A percentile compares a stretch with the other conserved stretches of the same genome.
These are phyloP conservation scores for Monascus ruber DNA, from an alignment of 2,329 filamentous ascomycete species.

Conservation along the genomic window DNA sequence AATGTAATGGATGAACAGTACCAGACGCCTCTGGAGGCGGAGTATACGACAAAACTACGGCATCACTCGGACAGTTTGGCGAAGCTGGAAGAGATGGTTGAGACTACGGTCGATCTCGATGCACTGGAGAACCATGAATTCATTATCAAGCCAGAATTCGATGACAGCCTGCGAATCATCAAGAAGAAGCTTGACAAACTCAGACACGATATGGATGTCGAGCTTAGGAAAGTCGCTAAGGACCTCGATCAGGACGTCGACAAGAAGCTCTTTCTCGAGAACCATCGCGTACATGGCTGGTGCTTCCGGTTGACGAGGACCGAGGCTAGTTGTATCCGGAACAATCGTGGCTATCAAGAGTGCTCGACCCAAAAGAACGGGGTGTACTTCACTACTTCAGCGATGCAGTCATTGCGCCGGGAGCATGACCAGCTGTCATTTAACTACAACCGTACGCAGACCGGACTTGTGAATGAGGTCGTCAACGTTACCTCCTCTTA, in stretches of 20 bases:
- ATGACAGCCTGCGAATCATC: slow-evolving; percentile 77
- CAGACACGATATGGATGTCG: slow-evolving; percentile 67
- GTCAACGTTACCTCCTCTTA: slow-evolving; percentile 90
- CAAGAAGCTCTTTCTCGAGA: slow-evolving; percentile 97
- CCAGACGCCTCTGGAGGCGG: slow-evolving; percentile 69
- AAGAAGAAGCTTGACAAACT: slow-evolving; percentile 81
- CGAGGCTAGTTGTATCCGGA: slow-evolving; percentile 86
- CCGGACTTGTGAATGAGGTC: slow-evolving; percentile 80
- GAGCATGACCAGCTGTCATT: slow-evolving; percentile 90
- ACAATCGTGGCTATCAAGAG: slow-evolving; percentile 81
- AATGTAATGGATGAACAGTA: slow-evolving; percentile 93
- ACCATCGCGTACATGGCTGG: slow-evolving; percentile 91
- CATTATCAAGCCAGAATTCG: slow-evolving; percentile 97
- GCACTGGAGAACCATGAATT: slow-evolving; percentile 95
- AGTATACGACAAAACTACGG: slow-evolving; percentile 75
- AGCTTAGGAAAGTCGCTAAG: slow-evolving; percentile 63
- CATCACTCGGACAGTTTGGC: slow-evolving; percentile 66
- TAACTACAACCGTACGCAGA: slow-evolving; percentile 91
- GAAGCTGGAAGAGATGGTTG: slow-evolving; percentile 93
- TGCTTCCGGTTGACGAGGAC: slow-evolving; percentile 86
- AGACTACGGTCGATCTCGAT: slow-evolving; percentile 92
- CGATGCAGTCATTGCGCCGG: slow-evolving; percentile 65
- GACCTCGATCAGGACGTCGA: slow-evolving; percentile 88
- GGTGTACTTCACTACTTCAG: slow-evolving; percentile 89
- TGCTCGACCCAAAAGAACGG: slow-evolving; percentile 98